Base-by-base conservation (phyloP, 1,284 basidiomycete genomes). In the Ganoderma lucidum region DNA sequence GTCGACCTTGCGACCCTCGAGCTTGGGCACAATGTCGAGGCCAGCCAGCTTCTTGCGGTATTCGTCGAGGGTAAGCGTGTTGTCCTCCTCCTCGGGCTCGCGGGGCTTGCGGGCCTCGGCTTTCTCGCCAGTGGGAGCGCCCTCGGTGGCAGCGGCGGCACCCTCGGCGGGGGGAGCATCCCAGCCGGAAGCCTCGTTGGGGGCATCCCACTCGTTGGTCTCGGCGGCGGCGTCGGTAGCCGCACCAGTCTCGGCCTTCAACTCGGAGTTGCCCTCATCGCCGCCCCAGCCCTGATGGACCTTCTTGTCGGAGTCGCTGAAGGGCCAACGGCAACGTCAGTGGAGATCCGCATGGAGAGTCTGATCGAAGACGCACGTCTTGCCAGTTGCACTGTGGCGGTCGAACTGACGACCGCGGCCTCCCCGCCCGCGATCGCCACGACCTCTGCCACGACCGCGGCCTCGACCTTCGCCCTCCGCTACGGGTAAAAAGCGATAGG, bases 201-300 rank as follows among this genome's bases (percentile, higher is more conserved):
- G 69, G 30, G 78, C 79, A 75, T 75, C 89, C 84, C 86, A 85
- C 37, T 82, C 84, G 75, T 83, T 81, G 65, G 80, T 75, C 62
- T 56, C 74, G 41, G 75, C 69, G 42, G 71, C 81, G 65, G 83
- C 84, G 71, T 84, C 82, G 69, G 80, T 82, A 68, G 80, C 83
- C 58, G 81, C 84, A 8, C 76, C 81, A 63, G 91, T 83, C 82
- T 97, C 96, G 59, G 85, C 86, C 81, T 92, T 92, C 77, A 92
- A 85, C 81, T 96, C 95, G 51, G 90, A 80, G 74, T 85, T 86
- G 77, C 91, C 94, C 77, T 96, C 94, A 76, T 95, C 93, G 70
- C 93, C 94, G 73, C 96, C 96, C 96, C 96, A 98, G 73, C 91
- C 93, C 80, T 96, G 93, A 80, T 94, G 92, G 75, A 96, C 83